Base-by-base conservation (phyloP, 495 filamentous ascomycete species). In the Talaromyces liani region DNA sequence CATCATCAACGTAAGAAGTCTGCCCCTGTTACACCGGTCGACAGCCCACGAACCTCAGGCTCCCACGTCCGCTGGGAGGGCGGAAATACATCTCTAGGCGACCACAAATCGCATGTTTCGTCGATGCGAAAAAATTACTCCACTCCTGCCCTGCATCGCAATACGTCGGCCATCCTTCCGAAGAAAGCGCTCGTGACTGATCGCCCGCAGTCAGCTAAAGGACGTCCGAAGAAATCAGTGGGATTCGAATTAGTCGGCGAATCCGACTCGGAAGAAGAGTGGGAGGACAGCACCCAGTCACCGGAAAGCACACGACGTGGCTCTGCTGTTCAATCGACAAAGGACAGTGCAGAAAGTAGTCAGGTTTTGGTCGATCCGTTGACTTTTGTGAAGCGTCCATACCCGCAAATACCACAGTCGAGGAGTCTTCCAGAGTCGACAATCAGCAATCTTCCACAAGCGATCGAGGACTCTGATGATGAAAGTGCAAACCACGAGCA, bases 231-330 rank as follows among this genome's bases (percentile, higher is more conserved):
- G 71, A 81, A 81, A 65, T 71, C 77, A 18, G 77, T 79, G 55
- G 79, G 79, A 5, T 81, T 81, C 66, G 75, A 81, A 60, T 56
- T 81, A 39, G 63, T 36, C 18, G 78, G 68, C n/a, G 77, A 80
- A 51, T 75, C 77, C 41, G 75, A 79, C 25, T 63, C 59, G n/a
- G 73, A 72, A 70, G 77, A 77, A 70, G 79, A 80, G 57, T 81
- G 79, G 79, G 79, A 81, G 64, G 79, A 81, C 67, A 79, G 77
- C 51, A 79, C 79, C n/a, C 79, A 81, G 66, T 81, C 79, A 22
- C 79, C 79, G 41, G 76, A 80, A 70, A 79, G 77, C 63, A 81
- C 77, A 20, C 65, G 79, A 63, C 75, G 77, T 61, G 77, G 77
- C 62, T 81, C 79, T 6, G 77, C 77, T 55, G 78, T 68, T 14